Conservation (phyloP, 305 asterid species). For the Salvia sclarea region DNA sequence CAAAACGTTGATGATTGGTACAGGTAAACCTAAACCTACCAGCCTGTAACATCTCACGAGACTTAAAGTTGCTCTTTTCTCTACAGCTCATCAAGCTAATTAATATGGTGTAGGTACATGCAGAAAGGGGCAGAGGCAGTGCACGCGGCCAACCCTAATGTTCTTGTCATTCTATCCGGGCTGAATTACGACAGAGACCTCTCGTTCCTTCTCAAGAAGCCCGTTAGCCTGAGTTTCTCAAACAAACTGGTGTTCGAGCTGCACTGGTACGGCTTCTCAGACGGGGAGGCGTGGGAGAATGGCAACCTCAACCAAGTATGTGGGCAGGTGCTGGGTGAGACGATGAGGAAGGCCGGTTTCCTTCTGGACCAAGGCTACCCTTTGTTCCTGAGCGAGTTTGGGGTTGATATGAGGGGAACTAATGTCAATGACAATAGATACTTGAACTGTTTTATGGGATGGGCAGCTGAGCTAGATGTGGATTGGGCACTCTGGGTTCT, state of each 20-base stretch:
- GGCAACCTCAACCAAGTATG: slow-evolving; percentile 83
- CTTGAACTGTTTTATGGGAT: slow-evolving; percentile 81
- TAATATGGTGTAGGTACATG: slow-evolving; percentile 56
- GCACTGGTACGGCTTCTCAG: slow-evolving; percentile 84
- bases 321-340: slow-evolving; percentile 49
- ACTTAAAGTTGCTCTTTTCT: not conserved
- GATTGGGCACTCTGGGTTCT: slow-evolving; percentile 96
- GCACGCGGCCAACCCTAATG: slow-evolving; percentile 70
- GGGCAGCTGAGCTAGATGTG: slow-evolving; percentile 83
- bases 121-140: slow-evolving; percentile 89
- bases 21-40: slow-evolving; percentile 42
- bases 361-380: slow-evolving; percentile 84
- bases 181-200: slow-evolving; percentile 67
- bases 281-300: slow-evolving; percentile 62
- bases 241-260: slow-evolving; percentile 74
- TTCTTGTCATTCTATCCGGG: slow-evolving; percentile 77
- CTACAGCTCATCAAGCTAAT: not conserved
- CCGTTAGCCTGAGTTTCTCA: slow-evolving; percentile 52
- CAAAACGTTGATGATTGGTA: slow-evolving; percentile 82
- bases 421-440: slow-evolving; percentile 85
- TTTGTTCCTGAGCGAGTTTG: slow-evolving; percentile 83
- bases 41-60: not conserved
- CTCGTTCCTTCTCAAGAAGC: slow-evolving; percentile 52
- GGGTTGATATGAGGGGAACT: slow-evolving; percentile 74
- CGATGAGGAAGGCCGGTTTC: slow-evolving; percentile 52